Base-by-base conservation (phyloP, 805 yeast species). In the Saturnispora mendoncae region DNA sequence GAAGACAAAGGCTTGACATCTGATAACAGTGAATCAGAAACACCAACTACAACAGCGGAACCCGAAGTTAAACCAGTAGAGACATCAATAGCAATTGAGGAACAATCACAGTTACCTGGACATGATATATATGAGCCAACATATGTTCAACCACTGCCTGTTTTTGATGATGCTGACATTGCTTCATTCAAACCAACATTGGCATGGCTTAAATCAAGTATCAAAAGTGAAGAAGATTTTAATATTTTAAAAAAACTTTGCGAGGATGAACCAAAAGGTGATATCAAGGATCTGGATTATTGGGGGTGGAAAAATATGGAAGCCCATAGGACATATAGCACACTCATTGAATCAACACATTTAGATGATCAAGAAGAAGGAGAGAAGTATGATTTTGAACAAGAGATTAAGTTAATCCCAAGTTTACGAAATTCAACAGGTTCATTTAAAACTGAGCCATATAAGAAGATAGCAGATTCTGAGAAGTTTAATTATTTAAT, bases 181-280 rank as follows among this genome's bases (percentile, higher is more conserved):
- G 63, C 52, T 3, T 60, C 68, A 5, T 67, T 67, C 34, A 60
- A 57, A 13, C 52, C 60, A 26, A 76, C 72, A 34, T 51, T 86
- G 18, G 64, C 62, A 4, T 65, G 66, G 15, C 48, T 84, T 3
- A 82, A 80, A 47, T 54, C 58, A 2, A 43, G 76, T 2, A 60
- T 87, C 5, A 76, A 74, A 50, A 95, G 87, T 53, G 76, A 74
- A 1, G 95, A 88, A 56, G 97, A 87, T 57, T 61, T 78, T 36
- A 56, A 54, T 28, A 54, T 81, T 14, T 68, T 84, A 17, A 65
- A 66, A 41, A 66, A 68, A 41, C 64, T 75, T 0, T 57, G 79
- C 9, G 46, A 53, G 4, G 56, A 53, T 5, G 46, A 40, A 18
- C 51, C 53, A 20, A 36, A 32, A 29, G 32, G 26, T 1, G 36